Conservation (phyloP, 2,329 filamentous ascomycete genomes). For the Scedosporium boydii region DNA sequence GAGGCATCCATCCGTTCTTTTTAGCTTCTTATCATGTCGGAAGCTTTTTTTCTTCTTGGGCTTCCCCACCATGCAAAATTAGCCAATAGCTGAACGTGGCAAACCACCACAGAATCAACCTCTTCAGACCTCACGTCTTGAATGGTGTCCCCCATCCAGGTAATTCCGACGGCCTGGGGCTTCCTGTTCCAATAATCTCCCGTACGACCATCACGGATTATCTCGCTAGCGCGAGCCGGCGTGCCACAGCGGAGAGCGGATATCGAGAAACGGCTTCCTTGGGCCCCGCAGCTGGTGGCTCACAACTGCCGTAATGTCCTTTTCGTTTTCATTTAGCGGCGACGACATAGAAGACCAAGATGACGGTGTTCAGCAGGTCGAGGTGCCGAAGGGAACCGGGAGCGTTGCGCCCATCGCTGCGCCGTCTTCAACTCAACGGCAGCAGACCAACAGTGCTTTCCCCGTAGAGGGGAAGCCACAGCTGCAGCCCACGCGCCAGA, state of each 20-base stretch:
- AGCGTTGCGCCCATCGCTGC: slow-evolving; percentile 11
- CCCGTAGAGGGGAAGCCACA: slow-evolving; percentile 52
- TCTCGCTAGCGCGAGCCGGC: no score
- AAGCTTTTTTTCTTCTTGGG: neutral
- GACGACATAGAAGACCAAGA: slow-evolving; percentile 52
- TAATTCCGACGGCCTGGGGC: neutral
- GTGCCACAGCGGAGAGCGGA: neutral
- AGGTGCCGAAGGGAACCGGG: slow-evolving; percentile 13
- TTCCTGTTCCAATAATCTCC: no score
- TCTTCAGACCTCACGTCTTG: neutral
- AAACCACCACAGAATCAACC: neutral
- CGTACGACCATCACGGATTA: no score
- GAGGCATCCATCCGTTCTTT: neutral
- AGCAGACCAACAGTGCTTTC: slow-evolving; percentile 37
- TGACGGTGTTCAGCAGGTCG: slow-evolving; percentile 16
- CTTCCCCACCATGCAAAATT: neutral
- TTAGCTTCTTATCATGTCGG: neutral
- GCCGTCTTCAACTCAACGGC: slow-evolving; percentile 15
- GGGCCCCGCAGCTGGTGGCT: neutral
- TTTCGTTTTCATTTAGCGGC: slow-evolving; percentile 53
- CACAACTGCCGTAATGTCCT: slow-evolving; percentile 27
- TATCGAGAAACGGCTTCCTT: no score
- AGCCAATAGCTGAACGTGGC: neutral
- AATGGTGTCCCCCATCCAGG: neutral
- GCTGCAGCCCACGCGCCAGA: slow-evolving; percentile 43